Base-by-base conservation (phyloP, 495 filamentous ascomycete species). In the Lasiosphaeria miniovina region DNA sequence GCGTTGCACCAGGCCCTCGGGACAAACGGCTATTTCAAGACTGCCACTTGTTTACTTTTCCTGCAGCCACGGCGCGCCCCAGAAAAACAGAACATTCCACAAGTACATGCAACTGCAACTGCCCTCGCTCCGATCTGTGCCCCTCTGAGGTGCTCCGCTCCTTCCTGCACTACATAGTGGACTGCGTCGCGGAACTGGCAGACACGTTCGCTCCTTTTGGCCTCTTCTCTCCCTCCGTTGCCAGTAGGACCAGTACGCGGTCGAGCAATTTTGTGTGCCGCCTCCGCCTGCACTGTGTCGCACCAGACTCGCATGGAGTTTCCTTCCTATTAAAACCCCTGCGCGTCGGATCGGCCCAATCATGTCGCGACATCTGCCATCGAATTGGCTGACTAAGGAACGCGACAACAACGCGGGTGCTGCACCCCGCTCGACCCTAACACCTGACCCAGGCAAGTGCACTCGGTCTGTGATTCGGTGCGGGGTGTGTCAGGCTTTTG, bases 301-400 rank as follows among this genome's bases (percentile, higher is more conserved):
- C 43, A 49, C 58, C 35, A 45, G 15, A n/a, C 12, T 5, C 12
- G 8, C 11, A 14, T 2, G 11, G 38, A 41, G 0, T 7, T 14
- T 46, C 59, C 54, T 5, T 52, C 32, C 15, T 50, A 9, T 49
- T 41, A 7, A 9, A 46, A 2, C 43, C 43, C 43, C 43, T n/a
- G 15, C 12, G 14, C 36, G 7, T 9, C 15, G 6, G 17, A 55
- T 36, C 55, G 14, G 24, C 31, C 60, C 60, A 62, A 58, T 62
- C 40, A 55, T 38, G 35, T 52, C 55, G 49, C 49, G 54, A 55
- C 36, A 1, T 43, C 17, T 15, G 36, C 9, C 33, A 34, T 52
- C 33, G 38, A 52, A 36, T 49, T 4, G 10, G 64, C 40, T 71
- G 68, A 65, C 64, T 65, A 69, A 71, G 58, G 60, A 65, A 67